A percentile compares a stretch with the other conserved stretches of the same genome.
Evolutionary conservation across 768 basidiomycete species (phyloP).

Genomic region (Auricularia sp.): DNA sequence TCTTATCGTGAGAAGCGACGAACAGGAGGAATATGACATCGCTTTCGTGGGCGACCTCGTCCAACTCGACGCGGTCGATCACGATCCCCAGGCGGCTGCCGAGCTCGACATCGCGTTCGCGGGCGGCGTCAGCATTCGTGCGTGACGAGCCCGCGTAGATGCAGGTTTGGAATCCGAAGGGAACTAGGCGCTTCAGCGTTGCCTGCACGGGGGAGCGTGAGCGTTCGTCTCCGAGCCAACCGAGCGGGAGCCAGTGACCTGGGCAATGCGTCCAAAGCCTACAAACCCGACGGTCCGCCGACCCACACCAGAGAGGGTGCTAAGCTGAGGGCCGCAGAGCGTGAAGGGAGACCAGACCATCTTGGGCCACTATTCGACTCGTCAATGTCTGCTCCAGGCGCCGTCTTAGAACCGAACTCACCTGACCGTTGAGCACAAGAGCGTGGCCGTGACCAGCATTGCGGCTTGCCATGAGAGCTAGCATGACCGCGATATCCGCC

Average conservation of each 20-base stretch:
- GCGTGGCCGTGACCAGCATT: constrained; percentile 55
- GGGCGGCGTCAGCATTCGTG: constrained; percentile 25
- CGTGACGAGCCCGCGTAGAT: constrained; percentile 52
- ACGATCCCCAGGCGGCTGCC: constrained; percentile 24
- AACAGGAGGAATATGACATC: constrained; percentile 77
- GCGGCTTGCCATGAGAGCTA: constrained; percentile 88
- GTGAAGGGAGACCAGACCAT: constrained; percentile 74
- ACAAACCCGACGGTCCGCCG: constrained; percentile 77
- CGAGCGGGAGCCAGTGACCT: background rate
- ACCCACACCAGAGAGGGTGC: constrained; percentile 25
- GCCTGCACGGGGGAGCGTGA: constrained; percentile 30
- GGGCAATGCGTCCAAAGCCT: constrained; percentile 91
- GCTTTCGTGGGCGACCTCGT: constrained; percentile 62
- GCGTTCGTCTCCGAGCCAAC: background rate
- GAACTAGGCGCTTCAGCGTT: constrained; percentile 64
- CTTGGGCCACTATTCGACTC: constrained; percentile 56
- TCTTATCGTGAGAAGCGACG: constrained; percentile 7
- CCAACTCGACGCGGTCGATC: constrained; percentile 50
- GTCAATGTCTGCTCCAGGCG: background rate
- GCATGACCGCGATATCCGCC: constrained; percentile 83
- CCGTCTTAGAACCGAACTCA: constrained; percentile 21
- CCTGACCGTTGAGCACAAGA: constrained; percentile 62
- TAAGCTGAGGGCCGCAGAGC: constrained; percentile 69
- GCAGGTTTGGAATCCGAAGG: constrained; percentile 71
- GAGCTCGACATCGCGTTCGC: constrained; percentile 18